Base-by-base conservation (phyloP, 768 basidiomycete species). In the Naganishia kalamii region DNA sequence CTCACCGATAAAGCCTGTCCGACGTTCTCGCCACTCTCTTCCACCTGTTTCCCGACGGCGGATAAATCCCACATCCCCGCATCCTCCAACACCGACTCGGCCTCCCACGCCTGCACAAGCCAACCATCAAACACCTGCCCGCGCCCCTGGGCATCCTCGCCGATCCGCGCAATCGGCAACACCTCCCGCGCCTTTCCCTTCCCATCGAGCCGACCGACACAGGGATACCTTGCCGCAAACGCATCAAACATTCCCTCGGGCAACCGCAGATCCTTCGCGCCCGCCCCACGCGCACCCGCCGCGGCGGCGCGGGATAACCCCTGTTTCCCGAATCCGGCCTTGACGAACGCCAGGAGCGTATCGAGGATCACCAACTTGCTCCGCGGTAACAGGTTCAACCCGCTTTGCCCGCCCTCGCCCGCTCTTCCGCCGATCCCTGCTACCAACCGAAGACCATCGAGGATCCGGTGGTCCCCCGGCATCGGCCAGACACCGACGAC, bases 401-500 rank as follows among this genome's bases (percentile, higher is more conserved):
- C 69, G 19, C 67, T 73, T 40, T 69, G 68, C 13, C 66, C 66
- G 49, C 67, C 70, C 41, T 69, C 65, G 13, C 72, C 72, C 27
- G 71, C 73, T 32, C 71, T 69, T 15, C 75, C 75, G 0, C 74
- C 74, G 27, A 77, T 60, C 1, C 76, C 76, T 0, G 74, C 67
- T 7, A 75, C 76, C 29, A 75, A 52, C n/a, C 76, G 60, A 1
- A 77, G 63, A 12, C 76, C 76, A 60, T 76, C 74, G 11, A 77
- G 69, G 32, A 77, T 73, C 7, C 65, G 74, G 13, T 63, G n/a
- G n/a, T n/a, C n/a, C n/a, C n/a, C n/a, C n/a, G n/a, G n/a, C n/a
- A n/a, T n/a, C n/a, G 82, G 82, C 88, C 89, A 93, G 8, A 87
- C 86, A 59, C 80, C 80, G 3, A 87, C 83, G 4, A 92, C 85